A percentile compares a stretch with the other conserved stretches of the same genome.
phyloP scores from a whole-genome alignment of 257 asterid genomes.

The Striga asiatica region DNA sequence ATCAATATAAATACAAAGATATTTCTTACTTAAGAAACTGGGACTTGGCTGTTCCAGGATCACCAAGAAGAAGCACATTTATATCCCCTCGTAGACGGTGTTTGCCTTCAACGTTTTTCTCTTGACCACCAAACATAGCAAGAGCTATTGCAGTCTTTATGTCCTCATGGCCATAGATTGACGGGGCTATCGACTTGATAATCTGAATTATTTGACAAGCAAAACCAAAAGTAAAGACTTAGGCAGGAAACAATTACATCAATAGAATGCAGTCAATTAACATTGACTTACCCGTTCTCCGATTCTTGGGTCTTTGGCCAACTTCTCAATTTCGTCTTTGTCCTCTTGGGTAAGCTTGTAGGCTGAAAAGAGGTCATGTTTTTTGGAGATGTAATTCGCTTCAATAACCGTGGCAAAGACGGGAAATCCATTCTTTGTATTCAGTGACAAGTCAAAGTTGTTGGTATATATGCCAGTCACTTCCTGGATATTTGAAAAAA shows the following conservation, averaged over 20 bases:
- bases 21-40: constrained; percentile 83
- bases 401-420: constrained; percentile 99
- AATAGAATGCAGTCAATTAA: neutral
- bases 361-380: constrained; percentile 94
- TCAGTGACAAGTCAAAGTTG: constrained; percentile 88
- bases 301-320: constrained; percentile 95
- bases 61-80: constrained; percentile 89
- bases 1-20: neutral
- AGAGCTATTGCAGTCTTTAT: constrained; percentile 94
- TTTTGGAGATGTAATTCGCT: constrained; percentile 89
- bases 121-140: constrained; percentile 99
- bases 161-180: constrained; percentile 95
- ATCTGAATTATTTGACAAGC: constrained; percentile 33
- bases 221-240: neutral
- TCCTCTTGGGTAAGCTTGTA: constrained; percentile 97
- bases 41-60: constrained; percentile 99
- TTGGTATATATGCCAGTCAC: constrained; percentile 96
- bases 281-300: constrained; percentile 65
- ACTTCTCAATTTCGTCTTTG: constrained; percentile 86
- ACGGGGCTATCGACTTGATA: constrained; percentile 88
- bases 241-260: neutral
- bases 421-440: constrained; percentile 97
- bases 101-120: constrained; percentile 89
- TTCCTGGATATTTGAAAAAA: constrained; percentile 47
- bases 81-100: constrained; percentile 92